Evolutionary conservation across 257 asterid genomes (phyloP).

Genomic region (Solanum tacnaense): DNA sequence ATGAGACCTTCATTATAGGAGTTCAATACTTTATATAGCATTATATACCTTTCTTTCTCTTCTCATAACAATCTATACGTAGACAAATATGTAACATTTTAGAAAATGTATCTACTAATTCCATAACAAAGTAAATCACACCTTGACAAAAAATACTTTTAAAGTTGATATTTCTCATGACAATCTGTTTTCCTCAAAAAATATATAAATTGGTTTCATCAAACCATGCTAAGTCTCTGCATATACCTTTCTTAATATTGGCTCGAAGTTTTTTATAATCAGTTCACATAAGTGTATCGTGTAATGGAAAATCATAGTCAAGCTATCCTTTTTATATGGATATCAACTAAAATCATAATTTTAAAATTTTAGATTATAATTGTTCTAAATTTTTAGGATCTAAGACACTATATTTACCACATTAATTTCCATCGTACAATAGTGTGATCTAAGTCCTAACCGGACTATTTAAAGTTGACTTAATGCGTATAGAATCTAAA

Average conservation of each 20-base stretch:
- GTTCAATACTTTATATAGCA: neutral
- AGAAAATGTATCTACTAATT: neutral
- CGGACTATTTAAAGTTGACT: no score
- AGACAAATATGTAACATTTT: neutral
- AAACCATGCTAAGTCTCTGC: neutral
- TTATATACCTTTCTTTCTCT: neutral
- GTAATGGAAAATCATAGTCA: no score
- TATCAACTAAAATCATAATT: no score
- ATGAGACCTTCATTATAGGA: rapidly evolving
- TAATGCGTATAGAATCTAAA: no score
- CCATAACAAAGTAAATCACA: neutral
- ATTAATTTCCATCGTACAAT: no score
- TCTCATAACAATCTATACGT: neutral
- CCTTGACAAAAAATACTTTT: neutral
- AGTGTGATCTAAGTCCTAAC: no score
- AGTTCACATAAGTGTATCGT: neutral
- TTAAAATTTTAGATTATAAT: no score
- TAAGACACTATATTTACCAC: no score
- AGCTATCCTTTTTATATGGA: no score
- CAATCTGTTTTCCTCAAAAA: neutral
- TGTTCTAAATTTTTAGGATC: no score
- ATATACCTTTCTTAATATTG: neutral
- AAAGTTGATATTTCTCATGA: neutral
- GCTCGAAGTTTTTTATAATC: neutral
- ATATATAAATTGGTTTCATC: neutral